Conservation (phyloP, 495 filamentous ascomycete genomes). For the Penicillium turbatum region DNA sequence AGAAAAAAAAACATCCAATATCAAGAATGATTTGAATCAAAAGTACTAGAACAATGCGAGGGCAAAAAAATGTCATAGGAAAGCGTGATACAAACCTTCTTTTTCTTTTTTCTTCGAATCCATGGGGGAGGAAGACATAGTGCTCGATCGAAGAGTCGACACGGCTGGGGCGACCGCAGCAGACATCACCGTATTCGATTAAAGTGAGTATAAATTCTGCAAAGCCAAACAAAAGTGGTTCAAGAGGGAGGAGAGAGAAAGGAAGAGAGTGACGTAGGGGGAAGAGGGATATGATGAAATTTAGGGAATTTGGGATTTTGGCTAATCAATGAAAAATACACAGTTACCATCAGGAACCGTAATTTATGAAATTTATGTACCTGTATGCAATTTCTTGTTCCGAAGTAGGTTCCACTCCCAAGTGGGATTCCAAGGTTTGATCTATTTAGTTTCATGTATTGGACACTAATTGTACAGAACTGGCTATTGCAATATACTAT, state of each 20-base stretch:
- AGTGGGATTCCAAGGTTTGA: too few species aligned
- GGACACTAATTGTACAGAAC: too few species aligned
- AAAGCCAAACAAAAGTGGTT: constrained; percentile 15
- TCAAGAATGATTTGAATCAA: constrained; percentile 10
- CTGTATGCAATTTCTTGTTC: neutral
- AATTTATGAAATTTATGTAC: neutral
- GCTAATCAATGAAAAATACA: constrained; percentile 6
- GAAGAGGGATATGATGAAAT: constrained; percentile 18
- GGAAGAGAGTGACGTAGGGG: constrained; percentile 29
- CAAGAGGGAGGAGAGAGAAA: constrained; percentile 14
- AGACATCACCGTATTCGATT: constrained; percentile 34
- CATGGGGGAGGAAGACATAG: constrained; percentile 41
- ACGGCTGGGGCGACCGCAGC: constrained; percentile 44
- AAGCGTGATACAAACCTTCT: constrained; percentile 25
- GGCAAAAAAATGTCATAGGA: neutral
- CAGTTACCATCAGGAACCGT: constrained; percentile 1
- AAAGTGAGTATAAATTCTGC: constrained; percentile 5
- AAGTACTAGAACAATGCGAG: constrained; percentile 7
- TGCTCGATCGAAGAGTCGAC: constrained; percentile 30
- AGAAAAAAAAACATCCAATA: constrained; percentile 4
- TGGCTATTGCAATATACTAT: too few species aligned
- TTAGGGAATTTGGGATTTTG: constrained; percentile 11
- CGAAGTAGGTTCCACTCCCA: neutral
- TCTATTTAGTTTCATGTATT: too few species aligned
- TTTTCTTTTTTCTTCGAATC: constrained; percentile 49